Base-by-base conservation (phyloP, 345 rosid genomes). In the Alliaria petiolata region DNA sequence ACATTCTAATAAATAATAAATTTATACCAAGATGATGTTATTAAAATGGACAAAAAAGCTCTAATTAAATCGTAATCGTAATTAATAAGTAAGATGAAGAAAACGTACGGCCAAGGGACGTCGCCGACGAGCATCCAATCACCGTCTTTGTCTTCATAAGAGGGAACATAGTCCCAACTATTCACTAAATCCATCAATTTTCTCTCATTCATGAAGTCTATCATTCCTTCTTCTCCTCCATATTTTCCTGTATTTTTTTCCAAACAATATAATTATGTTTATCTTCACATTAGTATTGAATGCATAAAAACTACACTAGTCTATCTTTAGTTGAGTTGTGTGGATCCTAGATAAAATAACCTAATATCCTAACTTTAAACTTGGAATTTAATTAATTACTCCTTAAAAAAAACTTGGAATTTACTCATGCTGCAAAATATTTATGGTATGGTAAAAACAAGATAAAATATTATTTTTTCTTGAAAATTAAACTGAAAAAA, bases 61-160 rank as follows among this genome's bases (percentile, higher is more conserved):
- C 25, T 42, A 15, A 57, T 5, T 12, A 62, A 20, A 35, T 26
- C 16, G 33, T 36, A 20, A 35, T 26, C 16, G 33, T 36, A 20
- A 16, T 9, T 53, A 53, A 51, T 22, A 12, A 67, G 16, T 34
- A 6, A 16, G 42, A 54, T 35, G 68, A 52, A 44, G 34, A 61
- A 55, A 30, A 74, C 85, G 52, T 81, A 92, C 98, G 85, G 81
- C 98, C 98, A 92, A n/a, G 98, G 98, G 46, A 92, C 98, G 76
- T 91, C 97, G 10, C 97, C 97, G 46, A 91, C 90, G 43, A 91
- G 93, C 97, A 91, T 91, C 97, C 96, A 92, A 49, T 92, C 98
- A 62, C 96, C 92, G 52, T 92, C 98, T 83, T 87, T 92, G 82
- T 92, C 98, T 80, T 92, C 95, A 61, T 92, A 92, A 54, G 95